Percentiles rank a stretch among this genome's conserved stretches.
Evolutionary conservation across 768 basidiomycete genomes (phyloP).

Genomic region (Boletus rex-veris): DNA sequence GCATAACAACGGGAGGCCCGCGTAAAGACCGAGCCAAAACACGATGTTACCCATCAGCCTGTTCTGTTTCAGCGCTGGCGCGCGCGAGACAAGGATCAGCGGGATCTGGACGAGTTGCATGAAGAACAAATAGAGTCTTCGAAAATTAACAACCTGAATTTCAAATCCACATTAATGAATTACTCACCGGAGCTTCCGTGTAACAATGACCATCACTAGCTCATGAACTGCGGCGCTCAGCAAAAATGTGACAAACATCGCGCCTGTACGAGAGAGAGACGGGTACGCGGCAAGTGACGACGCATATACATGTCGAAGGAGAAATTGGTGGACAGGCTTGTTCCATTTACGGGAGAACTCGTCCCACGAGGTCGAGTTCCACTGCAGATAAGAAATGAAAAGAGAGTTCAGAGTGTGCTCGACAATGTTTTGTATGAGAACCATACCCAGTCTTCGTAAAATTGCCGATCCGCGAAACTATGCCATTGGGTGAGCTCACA

Average conservation of each 20-base stretch:
- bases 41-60: conserved; percentile 79
- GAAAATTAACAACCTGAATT: neutral
- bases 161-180: neutral
- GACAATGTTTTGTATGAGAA: neutral
- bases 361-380: conserved; percentile 97
- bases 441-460: conserved; percentile 92
- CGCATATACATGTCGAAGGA: conserved; percentile 93
- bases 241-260: conserved; percentile 91
- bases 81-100: conserved; percentile 75
- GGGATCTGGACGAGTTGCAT: conserved; percentile 89
- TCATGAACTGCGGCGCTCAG: conserved; percentile 90
- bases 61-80: conserved; percentile 76
- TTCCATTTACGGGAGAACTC: conserved; percentile 99
- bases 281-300: conserved; percentile 74
- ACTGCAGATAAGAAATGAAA: conserved; percentile 39
- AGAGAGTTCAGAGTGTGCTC: neutral
- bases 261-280: conserved; percentile 68
- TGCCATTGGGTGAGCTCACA: conserved; percentile 1
- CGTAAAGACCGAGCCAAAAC: conserved; percentile 92
- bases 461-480: conserved; percentile 95
- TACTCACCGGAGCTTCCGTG: conserved; percentile 80
- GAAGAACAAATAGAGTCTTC: conserved; percentile 81
- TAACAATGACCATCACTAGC: conserved; percentile 94
- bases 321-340: conserved; percentile 90
- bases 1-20: conserved; percentile 90